phyloP scores from a whole-genome alignment of 805 yeast species.

The Metschnikowia hibisci region DNA sequence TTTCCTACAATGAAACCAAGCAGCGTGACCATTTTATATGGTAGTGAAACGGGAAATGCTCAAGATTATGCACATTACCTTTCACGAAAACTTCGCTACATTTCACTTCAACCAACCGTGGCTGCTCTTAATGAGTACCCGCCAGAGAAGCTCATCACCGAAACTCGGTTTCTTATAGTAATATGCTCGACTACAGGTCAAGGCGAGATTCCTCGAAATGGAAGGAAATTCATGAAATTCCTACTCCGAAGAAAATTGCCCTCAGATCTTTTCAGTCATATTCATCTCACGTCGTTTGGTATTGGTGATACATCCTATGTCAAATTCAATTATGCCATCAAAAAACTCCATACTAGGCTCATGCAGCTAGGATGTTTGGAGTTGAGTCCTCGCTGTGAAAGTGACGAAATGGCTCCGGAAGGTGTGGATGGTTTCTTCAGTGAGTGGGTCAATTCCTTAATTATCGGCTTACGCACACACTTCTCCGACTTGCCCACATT shows the following conservation, averaged over 20 bases:
- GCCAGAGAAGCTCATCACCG: slow-evolving; percentile 47
- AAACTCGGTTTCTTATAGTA: slow-evolving; percentile 45
- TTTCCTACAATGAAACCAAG: not conserved
- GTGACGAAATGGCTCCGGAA: slow-evolving; percentile 79
- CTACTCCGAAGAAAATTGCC: slow-evolving; percentile 65
- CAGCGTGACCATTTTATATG: slow-evolving; percentile 63
- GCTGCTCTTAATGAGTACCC: slow-evolving; percentile 59
- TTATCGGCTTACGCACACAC: slow-evolving; percentile 24
- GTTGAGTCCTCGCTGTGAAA: slow-evolving; percentile 72
- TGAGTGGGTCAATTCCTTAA: slow-evolving; percentile 61
- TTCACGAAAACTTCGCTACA: slow-evolving; percentile 51
- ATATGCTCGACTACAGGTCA: slow-evolving; percentile 92
- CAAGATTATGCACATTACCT: slow-evolving; percentile 76
- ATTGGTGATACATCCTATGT: slow-evolving; percentile 93
- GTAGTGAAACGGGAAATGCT: slow-evolving; percentile 91
- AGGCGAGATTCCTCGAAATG: slow-evolving; percentile 85
- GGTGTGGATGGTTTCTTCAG: slow-evolving; percentile 75
- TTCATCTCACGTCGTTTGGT: slow-evolving; percentile 74
- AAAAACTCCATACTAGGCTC: slow-evolving; percentile 74
- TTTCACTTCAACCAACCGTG: slow-evolving; percentile 46
- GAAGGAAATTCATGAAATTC: slow-evolving; percentile 68
- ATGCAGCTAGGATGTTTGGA: slow-evolving; percentile 79
- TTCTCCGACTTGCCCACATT: slow-evolving; percentile 24
- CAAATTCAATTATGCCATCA: slow-evolving; percentile 80
- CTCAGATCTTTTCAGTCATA: slow-evolving; percentile 52